phyloP scores from a whole-genome alignment of 2,329 filamentous ascomycete genomes.

The Calonectria pauciramosa region DNA sequence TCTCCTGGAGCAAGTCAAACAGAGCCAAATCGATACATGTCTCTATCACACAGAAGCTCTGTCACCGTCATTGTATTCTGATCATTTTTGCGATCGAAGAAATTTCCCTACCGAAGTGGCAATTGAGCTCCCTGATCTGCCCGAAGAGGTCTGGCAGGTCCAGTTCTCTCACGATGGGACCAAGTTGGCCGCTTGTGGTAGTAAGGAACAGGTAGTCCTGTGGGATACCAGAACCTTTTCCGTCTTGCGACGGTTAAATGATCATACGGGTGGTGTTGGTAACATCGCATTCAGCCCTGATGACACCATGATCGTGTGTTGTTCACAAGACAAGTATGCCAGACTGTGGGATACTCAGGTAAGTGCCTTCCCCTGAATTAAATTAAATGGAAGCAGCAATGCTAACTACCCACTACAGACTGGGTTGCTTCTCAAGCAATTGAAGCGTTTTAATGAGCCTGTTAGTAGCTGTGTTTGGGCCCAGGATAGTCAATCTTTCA shows the following conservation, averaged over 20 bases:
- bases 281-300: conserved; percentile 94
- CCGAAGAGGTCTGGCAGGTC: conserved; percentile 91
- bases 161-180: conserved; percentile 90
- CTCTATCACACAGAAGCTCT: conserved; percentile 87
- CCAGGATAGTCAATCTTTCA: conserved; percentile 80
- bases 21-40: conserved; percentile 85
- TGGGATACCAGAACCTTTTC: conserved; percentile 83
- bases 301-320: conserved; percentile 87
- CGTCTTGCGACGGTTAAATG: conserved; percentile 71
- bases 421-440: conserved; percentile 72
- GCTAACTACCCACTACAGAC: conserved; percentile 60
- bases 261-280: conserved; percentile 79
- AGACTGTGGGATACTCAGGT: conserved; percentile 82
- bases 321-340: conserved; percentile 80
- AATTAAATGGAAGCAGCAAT: not conserved
- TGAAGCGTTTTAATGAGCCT: conserved; percentile 83
- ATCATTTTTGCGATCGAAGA: conserved; percentile 85
- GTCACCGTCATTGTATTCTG: conserved; percentile 88
- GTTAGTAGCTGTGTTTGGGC: conserved; percentile 94
- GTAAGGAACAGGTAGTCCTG: conserved; percentile 81
- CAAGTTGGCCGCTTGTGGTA: conserved; percentile 85
- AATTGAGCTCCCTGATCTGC: conserved; percentile 79
- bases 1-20: conserved; percentile 86
- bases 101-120: conserved; percentile 83
- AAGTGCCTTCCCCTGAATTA: conserved; percentile 48